phyloP scores from a whole-genome alignment of 148 eudicot genomes.

The Camellia lanceoleosa region DNA sequence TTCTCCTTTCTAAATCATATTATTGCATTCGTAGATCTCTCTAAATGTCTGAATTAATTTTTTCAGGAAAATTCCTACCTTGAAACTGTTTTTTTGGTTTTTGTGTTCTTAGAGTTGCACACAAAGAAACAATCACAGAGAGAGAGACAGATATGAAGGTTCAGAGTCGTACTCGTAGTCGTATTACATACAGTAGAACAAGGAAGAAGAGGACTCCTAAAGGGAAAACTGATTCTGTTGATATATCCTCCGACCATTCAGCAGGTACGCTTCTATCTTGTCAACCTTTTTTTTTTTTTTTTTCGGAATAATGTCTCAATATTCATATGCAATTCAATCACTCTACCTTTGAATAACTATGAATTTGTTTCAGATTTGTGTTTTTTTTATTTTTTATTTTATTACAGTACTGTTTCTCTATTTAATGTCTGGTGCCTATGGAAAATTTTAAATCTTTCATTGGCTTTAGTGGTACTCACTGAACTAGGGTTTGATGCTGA shows the following conservation, averaged over 20 bases:
- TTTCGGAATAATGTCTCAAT: neutral
- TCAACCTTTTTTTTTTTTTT: neutral
- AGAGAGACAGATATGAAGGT: neutral
- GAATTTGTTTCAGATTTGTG: neutral
- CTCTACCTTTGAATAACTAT: neutral
- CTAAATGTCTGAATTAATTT: no score
- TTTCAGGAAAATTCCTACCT: no score
- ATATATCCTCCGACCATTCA: neutral
- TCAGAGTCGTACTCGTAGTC: neutral
- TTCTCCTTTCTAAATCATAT: no score
- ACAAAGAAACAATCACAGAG: no score
- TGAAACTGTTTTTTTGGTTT: no score
- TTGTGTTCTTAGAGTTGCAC: no score
- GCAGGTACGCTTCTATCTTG: neutral
- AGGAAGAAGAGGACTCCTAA: neutral
- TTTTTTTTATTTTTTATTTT: neutral
- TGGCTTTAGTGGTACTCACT: neutral
- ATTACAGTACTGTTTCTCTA: neutral
- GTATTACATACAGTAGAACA: neutral
- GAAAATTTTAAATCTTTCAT: neutral
- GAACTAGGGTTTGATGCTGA: slow-evolving; percentile 3
- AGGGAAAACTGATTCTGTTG: neutral
- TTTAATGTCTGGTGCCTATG: neutral
- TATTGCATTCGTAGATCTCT: no score
- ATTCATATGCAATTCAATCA: neutral